These are phyloP conservation scores for Papiliotrema flavescens DNA, from an alignment of 1,284 basidiomycete species.

Conservation along the genomic window DNA sequence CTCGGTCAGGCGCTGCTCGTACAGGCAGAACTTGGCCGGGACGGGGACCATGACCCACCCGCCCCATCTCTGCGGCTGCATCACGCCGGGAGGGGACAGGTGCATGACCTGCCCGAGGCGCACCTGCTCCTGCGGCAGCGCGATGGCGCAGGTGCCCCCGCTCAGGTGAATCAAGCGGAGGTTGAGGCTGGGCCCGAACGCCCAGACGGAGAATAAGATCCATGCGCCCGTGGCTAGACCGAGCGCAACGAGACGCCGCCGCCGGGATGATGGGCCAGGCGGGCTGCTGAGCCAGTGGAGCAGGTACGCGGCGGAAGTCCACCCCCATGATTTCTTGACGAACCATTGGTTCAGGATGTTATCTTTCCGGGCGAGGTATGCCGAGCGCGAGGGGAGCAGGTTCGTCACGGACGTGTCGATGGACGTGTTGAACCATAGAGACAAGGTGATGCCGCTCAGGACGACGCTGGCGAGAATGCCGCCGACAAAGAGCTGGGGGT, in stretches of 20 bases:
- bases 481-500: constrained; percentile 1
- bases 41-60: constrained; percentile 13
- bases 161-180: constrained; percentile 70
- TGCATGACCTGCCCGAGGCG: background rate
- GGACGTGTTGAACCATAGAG: constrained; percentile 58
- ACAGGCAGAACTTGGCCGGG: background rate
- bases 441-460: constrained; percentile 43
- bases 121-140: constrained; percentile 52
- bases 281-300: constrained; percentile 36
- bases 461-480: constrained; percentile 1
- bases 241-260: constrained; percentile 58
- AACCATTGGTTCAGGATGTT: constrained; percentile 81
- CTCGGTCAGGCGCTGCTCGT: constrained; percentile 53
- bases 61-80: constrained; percentile 3
- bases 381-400: constrained; percentile 51
- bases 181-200: constrained; percentile 81
- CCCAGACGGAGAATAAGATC: constrained; percentile 79
- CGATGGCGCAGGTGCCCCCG: constrained; percentile 75
- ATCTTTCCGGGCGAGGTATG: constrained; percentile 76
- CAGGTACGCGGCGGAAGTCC: constrained; percentile 72
- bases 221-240: constrained; percentile 64
- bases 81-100: background rate
- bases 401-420: constrained; percentile 52
- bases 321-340: constrained; percentile 88
- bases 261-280: constrained; percentile 35